phyloP scores from a whole-genome alignment of 2,329 filamentous ascomycete species.

The Sclerotinia subarctica region DNA sequence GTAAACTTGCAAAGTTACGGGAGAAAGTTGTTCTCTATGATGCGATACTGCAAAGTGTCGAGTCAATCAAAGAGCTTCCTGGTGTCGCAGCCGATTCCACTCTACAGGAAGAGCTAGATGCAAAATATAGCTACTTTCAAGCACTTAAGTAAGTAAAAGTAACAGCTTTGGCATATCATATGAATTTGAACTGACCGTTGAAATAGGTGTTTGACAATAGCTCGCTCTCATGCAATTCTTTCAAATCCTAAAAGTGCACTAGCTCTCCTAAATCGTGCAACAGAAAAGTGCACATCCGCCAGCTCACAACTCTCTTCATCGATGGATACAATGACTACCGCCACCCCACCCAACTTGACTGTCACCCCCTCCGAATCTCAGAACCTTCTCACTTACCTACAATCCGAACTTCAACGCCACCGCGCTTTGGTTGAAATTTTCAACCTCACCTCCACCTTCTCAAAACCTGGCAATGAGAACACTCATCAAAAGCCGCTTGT shows the following conservation, averaged over 20 bases:
- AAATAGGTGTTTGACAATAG: constrained; percentile 74
- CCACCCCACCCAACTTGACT: constrained; percentile 62
- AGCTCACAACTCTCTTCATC: constrained; percentile 45
- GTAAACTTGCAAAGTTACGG: constrained; percentile 74
- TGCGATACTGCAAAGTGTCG: constrained; percentile 83
- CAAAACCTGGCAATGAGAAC: constrained; percentile 30
- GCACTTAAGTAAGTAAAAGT: constrained; percentile 68
- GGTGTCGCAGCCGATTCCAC: constrained; percentile 81
- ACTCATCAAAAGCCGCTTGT: constrained; percentile 58
- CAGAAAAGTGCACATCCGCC: constrained; percentile 56
- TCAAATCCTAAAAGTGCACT: constrained; percentile 74
- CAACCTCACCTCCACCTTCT: constrained; percentile 49
- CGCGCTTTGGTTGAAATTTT: constrained; percentile 83
- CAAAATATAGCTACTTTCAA: constrained; percentile 78
- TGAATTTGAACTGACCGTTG: constrained; percentile 16
- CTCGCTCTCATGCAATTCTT: constrained; percentile 75
- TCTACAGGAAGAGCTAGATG: constrained; percentile 74
- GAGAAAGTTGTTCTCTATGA: constrained; percentile 90
- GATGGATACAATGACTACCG: constrained; percentile 40
- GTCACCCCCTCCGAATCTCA: constrained; percentile 58
- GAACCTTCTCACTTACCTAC: constrained; percentile 60
- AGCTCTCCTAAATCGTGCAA: constrained; percentile 75
- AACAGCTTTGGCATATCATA: not conserved
- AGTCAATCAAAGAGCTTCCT: constrained; percentile 83
- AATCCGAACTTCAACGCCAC: constrained; percentile 72